phyloP scores from a whole-genome alignment of 179 eudicot genomes.

The Vitellaria paradoxa region DNA sequence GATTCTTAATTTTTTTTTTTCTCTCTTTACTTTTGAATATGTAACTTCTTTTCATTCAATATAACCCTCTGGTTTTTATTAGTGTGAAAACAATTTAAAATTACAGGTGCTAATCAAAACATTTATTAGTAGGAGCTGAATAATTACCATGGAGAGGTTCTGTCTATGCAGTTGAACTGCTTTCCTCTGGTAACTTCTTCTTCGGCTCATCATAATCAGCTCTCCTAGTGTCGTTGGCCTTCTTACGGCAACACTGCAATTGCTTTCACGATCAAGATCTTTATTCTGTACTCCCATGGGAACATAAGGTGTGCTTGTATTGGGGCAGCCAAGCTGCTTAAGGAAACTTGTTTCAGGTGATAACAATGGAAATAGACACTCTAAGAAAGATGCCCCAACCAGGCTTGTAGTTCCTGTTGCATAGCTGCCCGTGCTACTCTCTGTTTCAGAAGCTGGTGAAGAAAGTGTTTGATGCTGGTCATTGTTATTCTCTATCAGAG shows the following conservation, averaged over 20 bases:
- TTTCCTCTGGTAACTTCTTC: conserved; percentile 60
- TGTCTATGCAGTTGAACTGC: conserved; percentile 41
- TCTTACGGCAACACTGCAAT: conserved; percentile 27
- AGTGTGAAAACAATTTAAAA: neutral
- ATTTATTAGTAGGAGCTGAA: neutral
- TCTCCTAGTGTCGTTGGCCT: conserved; percentile 76
- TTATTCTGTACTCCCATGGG: conserved; percentile 21
- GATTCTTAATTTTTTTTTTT: neutral
- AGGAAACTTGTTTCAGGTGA: conserved; percentile 39
- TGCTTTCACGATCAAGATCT: conserved; percentile 30
- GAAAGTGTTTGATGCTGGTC: conserved; percentile 32
- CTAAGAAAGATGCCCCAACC: conserved; percentile 64
- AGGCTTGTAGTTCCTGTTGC: conserved; percentile 50
- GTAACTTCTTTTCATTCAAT: neutral
- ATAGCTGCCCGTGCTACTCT: conserved; percentile 33
- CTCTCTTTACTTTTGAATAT: neutral
- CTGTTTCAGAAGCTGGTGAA: conserved; percentile 46
- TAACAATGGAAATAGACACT: conserved; percentile 65
- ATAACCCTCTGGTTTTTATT: neutral
- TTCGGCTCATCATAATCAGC: conserved; percentile 80
- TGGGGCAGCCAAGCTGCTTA: conserved; percentile 21
- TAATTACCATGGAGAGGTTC: conserved; percentile 49
- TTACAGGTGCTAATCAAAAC: neutral
- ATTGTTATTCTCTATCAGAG: conserved; percentile 13
- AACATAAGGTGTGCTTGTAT: conserved; percentile 18